Evolutionary conservation across 768 basidiomycete genomes (phyloP), one percentile per base, ranked within the genome.

Genomic region (Cantharellus cinnabarinus): DNA sequence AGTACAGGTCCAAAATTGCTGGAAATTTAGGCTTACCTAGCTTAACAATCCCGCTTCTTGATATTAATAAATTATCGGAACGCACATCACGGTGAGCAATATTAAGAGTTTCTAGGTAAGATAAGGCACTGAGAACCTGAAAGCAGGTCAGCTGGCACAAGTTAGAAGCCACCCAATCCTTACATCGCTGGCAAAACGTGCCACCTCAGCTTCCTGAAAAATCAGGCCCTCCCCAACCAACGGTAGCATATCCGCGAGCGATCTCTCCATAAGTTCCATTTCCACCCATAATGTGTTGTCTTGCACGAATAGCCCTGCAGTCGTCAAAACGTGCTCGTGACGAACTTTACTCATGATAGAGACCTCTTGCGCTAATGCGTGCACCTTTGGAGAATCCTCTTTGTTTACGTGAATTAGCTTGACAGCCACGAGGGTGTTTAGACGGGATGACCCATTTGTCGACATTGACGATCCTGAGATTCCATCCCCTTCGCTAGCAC

Each of bases 201-300:
- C 84, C 50, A 89, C 77, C 54, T 79, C 74, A 63, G 78, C 72
- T 69, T 90, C 88, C 60, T 78, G 75, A 55, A 90, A 61, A 64
- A 76, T 72, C 42, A 87, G 68, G 0, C 84, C 85, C 61, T 78
- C 73, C 4, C 41, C 51, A 15, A 62, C 52, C 20, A 88, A 68
- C 14, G 73, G 78, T 14, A 89, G 74, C 52, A 90, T 76, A 67
- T 90, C 88, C 64, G 88, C 88, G 63, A 90, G 71, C 66, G 85
- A 88, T 62, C 86, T 75, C 65, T 88, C 85, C 87, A 90, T 88
- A 40, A 89, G 77, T 68, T 89, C 86, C 88, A 90, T 90, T 62
- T 82, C 73, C 55, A 90, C 82, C 88, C 88, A 90, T 42, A 90
- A 69, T 60, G 80, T 76, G 62, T 79, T 78, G 60, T 80, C 81